A percentile compares a stretch with the other conserved stretches of the same genome.
These are phyloP conservation scores for Stephania yunnanensis DNA, from an alignment of 164 flowering plant genomes.

Conservation along the genomic window DNA sequence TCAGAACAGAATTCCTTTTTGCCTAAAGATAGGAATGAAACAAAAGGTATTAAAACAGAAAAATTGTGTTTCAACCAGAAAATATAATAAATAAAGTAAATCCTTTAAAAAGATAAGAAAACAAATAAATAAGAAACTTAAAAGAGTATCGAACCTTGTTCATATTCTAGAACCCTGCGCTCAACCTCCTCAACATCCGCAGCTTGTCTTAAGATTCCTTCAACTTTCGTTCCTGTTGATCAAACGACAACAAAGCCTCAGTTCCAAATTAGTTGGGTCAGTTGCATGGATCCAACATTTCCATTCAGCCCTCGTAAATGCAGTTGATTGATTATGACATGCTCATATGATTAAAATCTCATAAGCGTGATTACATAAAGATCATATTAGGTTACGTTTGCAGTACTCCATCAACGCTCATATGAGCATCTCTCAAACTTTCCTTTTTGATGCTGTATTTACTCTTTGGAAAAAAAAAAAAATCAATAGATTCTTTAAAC, in stretches of 20 bases:
- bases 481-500: too few relatives aligned
- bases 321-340: not conserved
- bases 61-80: not conserved
- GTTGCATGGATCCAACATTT: too few relatives aligned
- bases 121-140: not conserved
- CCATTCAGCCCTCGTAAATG: too few relatives aligned
- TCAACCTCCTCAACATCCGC: constrained; percentile 99
- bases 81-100: not conserved
- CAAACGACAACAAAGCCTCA: not conserved
- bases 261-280: too few relatives aligned
- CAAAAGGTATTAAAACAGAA: not conserved
- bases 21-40: constrained; percentile 32
- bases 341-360: not conserved
- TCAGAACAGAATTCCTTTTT: constrained; percentile 75
- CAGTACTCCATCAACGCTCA: too few relatives aligned
- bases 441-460: too few relatives aligned
- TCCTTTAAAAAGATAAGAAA: not conserved
- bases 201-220: constrained; percentile 91
- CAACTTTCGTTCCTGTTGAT: constrained; percentile 70
- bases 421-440: too few relatives aligned
- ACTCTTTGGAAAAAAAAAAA: too few relatives aligned
- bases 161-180: constrained; percentile 90
- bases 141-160: constrained; percentile 51
- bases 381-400: too few relatives aligned
- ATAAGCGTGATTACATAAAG: not conserved